These are phyloP conservation scores for Niveomyces coronatus DNA, from an alignment of 2,329 filamentous ascomycete species.

Conservation along the genomic window DNA sequence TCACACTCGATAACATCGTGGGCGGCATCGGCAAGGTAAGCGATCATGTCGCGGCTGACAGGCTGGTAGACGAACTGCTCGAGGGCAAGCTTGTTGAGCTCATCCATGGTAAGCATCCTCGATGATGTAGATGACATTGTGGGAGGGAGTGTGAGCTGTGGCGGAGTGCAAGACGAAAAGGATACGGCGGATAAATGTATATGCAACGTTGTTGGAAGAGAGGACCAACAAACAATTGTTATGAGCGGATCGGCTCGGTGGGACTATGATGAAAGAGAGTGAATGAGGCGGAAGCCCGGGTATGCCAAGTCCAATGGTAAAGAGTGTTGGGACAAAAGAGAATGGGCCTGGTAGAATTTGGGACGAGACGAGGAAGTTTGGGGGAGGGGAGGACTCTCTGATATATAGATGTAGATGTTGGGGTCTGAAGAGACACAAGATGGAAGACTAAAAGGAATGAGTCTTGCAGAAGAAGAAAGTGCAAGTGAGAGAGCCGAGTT, in stretches of 20 bases:
- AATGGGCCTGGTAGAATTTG: too few relatives aligned
- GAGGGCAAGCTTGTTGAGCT: constrained; percentile 63
- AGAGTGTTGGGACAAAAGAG: neutral
- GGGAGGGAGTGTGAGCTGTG: constrained; percentile 13
- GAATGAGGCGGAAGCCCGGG: constrained; percentile 1
- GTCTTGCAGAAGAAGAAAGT: constrained; percentile 2
- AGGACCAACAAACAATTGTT: neutral
- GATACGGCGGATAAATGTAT: neutral
- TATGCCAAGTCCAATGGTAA: constrained; percentile 1
- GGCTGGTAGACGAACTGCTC: constrained; percentile 72
- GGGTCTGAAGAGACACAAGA: neutral
- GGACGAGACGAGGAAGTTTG: too few relatives aligned
- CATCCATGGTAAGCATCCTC: constrained; percentile 36
- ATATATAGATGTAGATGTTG: too few relatives aligned
- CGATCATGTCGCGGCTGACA: constrained; percentile 67
- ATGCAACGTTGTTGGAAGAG: neutral
- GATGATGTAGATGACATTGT: constrained; percentile 32
- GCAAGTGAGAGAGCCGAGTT: neutral
- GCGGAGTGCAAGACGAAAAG: too few relatives aligned
- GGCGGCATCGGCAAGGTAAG: constrained; percentile 64
- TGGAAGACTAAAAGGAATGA: constrained; percentile 5
- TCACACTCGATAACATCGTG: constrained; percentile 75
- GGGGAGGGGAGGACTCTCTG: too few relatives aligned
- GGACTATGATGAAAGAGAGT: constrained; percentile 4
- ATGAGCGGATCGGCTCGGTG: constrained; percentile 2